These are phyloP conservation scores for Blastomyces parvus DNA, from an alignment of 2,329 filamentous ascomycete genomes.

Conservation along the genomic window DNA sequence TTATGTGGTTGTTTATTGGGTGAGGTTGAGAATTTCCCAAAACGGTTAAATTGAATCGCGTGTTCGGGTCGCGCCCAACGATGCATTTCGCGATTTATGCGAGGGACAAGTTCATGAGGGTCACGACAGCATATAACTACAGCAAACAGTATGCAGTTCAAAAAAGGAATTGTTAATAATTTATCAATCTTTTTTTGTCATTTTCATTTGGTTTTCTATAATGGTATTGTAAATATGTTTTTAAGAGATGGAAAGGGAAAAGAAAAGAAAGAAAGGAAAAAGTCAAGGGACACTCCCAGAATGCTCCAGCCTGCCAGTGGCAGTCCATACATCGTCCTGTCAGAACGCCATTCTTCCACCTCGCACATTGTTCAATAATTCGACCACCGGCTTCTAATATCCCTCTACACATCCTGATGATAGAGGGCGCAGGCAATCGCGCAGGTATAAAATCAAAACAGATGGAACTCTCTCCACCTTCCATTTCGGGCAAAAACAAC, in stretches of 20 bases:
- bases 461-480: background rate
- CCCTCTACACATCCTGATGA: background rate
- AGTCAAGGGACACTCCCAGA: background rate
- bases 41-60: constrained; percentile 6
- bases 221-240: background rate
- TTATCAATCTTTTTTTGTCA: background rate
- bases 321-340: background rate
- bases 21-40: constrained; percentile 3
- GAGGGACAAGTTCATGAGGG: background rate
- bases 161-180: background rate
- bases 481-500: background rate
- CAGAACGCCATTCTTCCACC: background rate
- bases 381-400: background rate
- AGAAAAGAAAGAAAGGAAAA: background rate
- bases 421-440: background rate
- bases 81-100: background rate
- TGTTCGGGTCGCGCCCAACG: background rate
- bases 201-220: constrained; percentile 1
- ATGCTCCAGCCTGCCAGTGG: background rate
- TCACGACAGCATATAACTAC: background rate
- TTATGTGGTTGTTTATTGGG: background rate
- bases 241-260: background rate
- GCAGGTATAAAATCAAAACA: background rate
- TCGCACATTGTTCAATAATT: background rate
- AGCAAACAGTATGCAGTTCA: background rate